These are phyloP conservation scores for Malus hybrid DNA, from an alignment of 331 rosid species.

Conservation along the genomic window DNA sequence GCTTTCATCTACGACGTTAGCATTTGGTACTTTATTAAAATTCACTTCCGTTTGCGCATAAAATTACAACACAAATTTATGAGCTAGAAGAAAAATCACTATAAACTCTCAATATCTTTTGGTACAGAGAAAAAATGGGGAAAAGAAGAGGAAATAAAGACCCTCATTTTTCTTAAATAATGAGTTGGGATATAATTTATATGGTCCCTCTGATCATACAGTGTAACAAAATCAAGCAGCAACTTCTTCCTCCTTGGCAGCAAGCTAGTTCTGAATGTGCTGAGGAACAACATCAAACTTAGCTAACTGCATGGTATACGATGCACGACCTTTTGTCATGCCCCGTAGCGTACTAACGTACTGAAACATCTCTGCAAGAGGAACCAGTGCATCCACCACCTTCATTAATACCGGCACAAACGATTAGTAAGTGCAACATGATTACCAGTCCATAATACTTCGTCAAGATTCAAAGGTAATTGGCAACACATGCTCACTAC, in stretches of 20 bases:
- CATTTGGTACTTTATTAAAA: too few relatives aligned
- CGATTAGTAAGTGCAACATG: too few relatives aligned
- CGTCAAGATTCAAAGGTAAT: too few relatives aligned
- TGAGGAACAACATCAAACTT: slow-evolving; percentile 94
- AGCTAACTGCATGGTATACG: slow-evolving; percentile 84
- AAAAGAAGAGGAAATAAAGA: too few relatives aligned
- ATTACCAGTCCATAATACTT: too few relatives aligned
- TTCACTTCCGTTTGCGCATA: too few relatives aligned
- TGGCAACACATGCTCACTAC: too few relatives aligned
- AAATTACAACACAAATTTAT: too few relatives aligned
- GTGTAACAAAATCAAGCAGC: slow-evolving; percentile 46
- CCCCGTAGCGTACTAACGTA: slow-evolving; percentile 89
- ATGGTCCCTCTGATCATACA: background rate
- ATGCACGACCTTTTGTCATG: slow-evolving; percentile 97
- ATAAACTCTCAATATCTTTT: too few relatives aligned
- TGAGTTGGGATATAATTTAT: background rate
- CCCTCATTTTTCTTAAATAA: background rate
- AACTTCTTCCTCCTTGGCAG: slow-evolving; percentile 81
- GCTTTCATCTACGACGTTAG: too few relatives aligned
- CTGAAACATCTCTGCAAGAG: slow-evolving; percentile 97
- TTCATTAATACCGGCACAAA: slow-evolving; percentile 21
- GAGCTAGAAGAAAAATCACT: too few relatives aligned
- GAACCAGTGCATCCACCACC: slow-evolving; percentile 87
- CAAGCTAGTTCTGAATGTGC: slow-evolving; percentile 83
- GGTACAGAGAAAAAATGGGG: too few relatives aligned